phyloP scores from a whole-genome alignment of 139 green algal genomes.

The Chloropicon primus region DNA sequence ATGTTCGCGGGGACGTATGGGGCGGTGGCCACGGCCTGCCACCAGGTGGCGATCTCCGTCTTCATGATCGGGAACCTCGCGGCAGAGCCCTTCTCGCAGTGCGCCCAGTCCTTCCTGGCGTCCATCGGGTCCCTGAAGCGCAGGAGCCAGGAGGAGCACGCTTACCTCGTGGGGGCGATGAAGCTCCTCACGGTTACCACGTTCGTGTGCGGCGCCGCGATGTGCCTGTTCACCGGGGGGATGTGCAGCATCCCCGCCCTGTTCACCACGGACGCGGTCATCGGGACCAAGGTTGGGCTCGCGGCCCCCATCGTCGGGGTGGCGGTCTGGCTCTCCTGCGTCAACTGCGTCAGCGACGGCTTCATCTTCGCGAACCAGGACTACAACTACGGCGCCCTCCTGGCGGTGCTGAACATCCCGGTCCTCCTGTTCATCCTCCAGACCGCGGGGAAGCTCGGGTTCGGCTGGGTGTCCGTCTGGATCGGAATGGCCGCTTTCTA shows the following conservation, averaged over 20 bases:
- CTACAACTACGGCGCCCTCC: not conserved
- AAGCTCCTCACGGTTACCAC: not conserved
- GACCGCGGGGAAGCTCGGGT: not conserved
- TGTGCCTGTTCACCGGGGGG: not conserved
- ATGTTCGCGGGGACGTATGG: not conserved
- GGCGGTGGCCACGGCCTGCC: not conserved
- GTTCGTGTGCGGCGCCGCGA: not conserved
- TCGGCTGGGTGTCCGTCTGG: not conserved
- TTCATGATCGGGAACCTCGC: not conserved
- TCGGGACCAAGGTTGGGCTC: not conserved
- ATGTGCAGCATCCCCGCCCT: not conserved
- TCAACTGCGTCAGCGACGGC: not conserved
- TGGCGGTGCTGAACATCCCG: not conserved
- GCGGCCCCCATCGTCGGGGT: not conserved
- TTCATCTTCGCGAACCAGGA: not conserved
- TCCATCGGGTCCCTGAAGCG: not conserved
- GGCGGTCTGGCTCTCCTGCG: not conserved
- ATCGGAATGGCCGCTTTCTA: not conserved
- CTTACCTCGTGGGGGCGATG: not conserved
- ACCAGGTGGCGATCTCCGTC: not conserved
- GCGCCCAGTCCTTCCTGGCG: not conserved
- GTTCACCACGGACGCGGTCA: not conserved
- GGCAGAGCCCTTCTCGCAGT: not conserved
- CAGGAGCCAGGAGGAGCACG: not conserved
- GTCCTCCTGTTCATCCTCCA: not conserved